Base-by-base conservation (phyloP, 2,329 filamentous ascomycete genomes). In the Aspergillus fijiensis region DNA sequence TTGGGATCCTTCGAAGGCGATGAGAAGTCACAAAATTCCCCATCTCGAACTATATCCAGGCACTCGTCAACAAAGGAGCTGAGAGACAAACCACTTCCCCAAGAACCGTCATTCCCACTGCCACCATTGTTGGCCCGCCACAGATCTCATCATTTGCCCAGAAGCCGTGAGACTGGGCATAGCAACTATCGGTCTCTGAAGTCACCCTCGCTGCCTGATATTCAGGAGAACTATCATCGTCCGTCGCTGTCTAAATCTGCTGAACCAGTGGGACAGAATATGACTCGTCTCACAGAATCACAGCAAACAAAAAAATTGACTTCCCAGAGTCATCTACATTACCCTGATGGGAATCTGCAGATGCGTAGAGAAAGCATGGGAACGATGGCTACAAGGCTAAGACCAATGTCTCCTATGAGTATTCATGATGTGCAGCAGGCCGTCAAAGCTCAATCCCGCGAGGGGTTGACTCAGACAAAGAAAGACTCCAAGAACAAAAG, bases 51-150 rank as follows among this genome's bases (percentile, higher is more conserved):
- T 45, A 42, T 63, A 25, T 58, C 63, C 12, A 63, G 65, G 25
- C 65, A 65, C 23, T 60, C 65, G 10, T 70, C 70, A 1, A 60
- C 70, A 23, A 63, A 65, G 12, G 67, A 76, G 23, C 57, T 72
- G 21, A 73, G 66, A 58, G 76, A 78, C 56, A 79, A 79, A 54
- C 76, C 77, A 7, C 69, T 80, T 5, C 77, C 78, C 16, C 67
- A 71, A 5, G 74, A 74, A 23, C 77, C 77, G 27, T 65, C 68
- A 1, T 67, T 72, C 42, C 64, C 67, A 52, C 56, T 74, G 49
- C 63, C 67, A 5, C 74, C 73, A n/a, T 60, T 73, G 3, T 60
- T 67, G 9, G 63, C 70, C 45, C 70, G 68, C 21, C 67, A 52
- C 35, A 65, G 57, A 27, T 27, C 53, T 2, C 33, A 23, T 35